These are phyloP conservation scores for Rhynchosporium graminicola DNA, from an alignment of 2,329 filamentous ascomycete species.

Conservation along the genomic window DNA sequence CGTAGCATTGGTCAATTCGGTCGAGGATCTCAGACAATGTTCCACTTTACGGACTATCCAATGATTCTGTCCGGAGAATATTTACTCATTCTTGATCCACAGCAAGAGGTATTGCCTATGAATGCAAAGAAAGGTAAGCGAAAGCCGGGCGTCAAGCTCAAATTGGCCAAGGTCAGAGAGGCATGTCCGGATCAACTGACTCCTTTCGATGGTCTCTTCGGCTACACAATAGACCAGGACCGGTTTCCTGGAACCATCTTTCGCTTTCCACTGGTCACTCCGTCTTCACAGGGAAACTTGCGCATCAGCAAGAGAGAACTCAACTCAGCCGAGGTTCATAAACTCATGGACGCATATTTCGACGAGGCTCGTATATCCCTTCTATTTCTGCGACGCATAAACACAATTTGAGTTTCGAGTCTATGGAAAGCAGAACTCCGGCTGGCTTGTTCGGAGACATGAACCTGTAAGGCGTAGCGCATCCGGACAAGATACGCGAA, in stretches of 20 bases:
- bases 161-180: conserved; percentile 29
- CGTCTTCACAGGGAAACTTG: conserved; percentile 12
- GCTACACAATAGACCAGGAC: conserved; percentile 27
- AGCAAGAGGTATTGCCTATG: conserved; percentile 32
- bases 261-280: conserved; percentile 33
- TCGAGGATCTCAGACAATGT: conserved; percentile 43
- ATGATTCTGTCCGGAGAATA: conserved; percentile 40
- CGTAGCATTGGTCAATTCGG: conserved; percentile 42
- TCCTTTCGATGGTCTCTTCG: conserved; percentile 34
- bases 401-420: conserved; percentile 29
- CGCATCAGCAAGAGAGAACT: conserved; percentile 21
- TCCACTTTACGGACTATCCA: conserved; percentile 42
- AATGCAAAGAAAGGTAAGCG: conserved; percentile 27
- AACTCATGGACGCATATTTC: conserved; percentile 30
- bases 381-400: conserved; percentile 33
- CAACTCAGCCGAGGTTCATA: conserved; percentile 1
- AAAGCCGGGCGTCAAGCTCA: conserved; percentile 31
- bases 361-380: conserved; percentile 34
- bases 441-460: conserved; percentile 28
- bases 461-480: neutral
- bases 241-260: conserved; percentile 37
- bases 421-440: conserved; percentile 16
- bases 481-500: conserved; percentile 8
- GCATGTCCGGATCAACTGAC: conserved; percentile 29
- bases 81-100: conserved; percentile 41